Evolutionary conservation across 2,329 filamentous ascomycete genomes (phyloP).

Genomic region (Epichloe scottii): DNA sequence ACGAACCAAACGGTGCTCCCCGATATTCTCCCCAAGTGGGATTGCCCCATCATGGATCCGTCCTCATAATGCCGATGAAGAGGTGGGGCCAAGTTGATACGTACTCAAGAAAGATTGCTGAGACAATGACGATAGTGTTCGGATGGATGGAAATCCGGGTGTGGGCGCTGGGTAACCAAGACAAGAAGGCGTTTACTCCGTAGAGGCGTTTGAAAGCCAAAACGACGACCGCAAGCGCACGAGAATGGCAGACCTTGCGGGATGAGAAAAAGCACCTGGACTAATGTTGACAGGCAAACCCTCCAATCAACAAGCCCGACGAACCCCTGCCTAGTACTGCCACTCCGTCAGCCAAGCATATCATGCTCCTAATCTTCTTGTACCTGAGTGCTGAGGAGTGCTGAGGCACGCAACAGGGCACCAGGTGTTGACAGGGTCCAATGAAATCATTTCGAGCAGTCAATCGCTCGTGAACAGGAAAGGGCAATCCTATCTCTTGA

Average conservation of each 20-base stretch:
- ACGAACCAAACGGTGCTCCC: not conserved
- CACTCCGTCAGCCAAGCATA: no score
- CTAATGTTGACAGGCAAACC: not conserved
- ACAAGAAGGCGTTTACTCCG: not conserved
- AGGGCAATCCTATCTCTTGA: no score
- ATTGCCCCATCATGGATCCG: not conserved
- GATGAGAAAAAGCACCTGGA: not conserved
- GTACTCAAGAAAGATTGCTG: not conserved
- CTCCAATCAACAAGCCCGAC: not conserved
- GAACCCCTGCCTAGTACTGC: no score
- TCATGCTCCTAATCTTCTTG: no score
- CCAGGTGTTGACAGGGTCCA: no score
- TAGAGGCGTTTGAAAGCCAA: not conserved
- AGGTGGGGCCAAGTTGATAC: not conserved
- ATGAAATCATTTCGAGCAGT: no score
- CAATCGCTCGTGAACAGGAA: no score
- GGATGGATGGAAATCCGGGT: not conserved
- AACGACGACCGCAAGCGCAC: not conserved
- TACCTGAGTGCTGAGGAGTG: no score
- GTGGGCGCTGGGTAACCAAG: not conserved
- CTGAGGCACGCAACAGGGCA: no score
- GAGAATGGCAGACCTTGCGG: not conserved
- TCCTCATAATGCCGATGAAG: slow-evolving; percentile 1
- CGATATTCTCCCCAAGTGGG: not conserved
- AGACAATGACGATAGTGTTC: not conserved